phyloP scores from a whole-genome alignment of 2,329 filamentous ascomycete genomes.

The Neopestalotiopsis sp. region DNA sequence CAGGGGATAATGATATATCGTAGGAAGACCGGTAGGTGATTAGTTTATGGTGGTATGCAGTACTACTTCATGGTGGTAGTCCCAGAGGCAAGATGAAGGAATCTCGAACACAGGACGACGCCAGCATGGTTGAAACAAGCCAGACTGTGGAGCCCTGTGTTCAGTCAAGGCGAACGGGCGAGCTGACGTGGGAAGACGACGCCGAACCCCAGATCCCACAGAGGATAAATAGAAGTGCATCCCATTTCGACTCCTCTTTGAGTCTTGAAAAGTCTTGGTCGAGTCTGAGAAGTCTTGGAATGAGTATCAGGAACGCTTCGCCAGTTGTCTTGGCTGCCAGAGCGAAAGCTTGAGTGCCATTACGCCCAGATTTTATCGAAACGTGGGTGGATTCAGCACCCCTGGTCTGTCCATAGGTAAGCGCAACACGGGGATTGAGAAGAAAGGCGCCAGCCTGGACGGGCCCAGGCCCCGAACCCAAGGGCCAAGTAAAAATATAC shows the following conservation, averaged over 20 bases:
- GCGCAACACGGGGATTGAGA: slow-evolving; percentile 10
- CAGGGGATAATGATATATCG: background rate
- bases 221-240: slow-evolving; percentile 12
- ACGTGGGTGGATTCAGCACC: slow-evolving; percentile 13
- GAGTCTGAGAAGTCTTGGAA: slow-evolving; percentile 16
- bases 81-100: background rate
- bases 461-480: background rate
- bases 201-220: background rate
- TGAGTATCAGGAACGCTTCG: slow-evolving; percentile 15
- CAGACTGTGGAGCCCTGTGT: background rate
- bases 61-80: too few relatives aligned
- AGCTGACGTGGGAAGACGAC: background rate
- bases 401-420: background rate
- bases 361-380: slow-evolving; percentile 6
- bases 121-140: slow-evolving; percentile 13
- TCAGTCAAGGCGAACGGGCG: background rate
- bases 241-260: background rate
- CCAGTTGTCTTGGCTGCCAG: slow-evolving; percentile 17
- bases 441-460: background rate
- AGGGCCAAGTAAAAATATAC: background rate
- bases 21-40: background rate
- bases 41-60: background rate
- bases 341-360: slow-evolving; percentile 15
- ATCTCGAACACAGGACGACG: slow-evolving; percentile 14
- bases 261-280: background rate